These are phyloP conservation scores for Akanthomyces muscarius DNA, from an alignment of 2,329 filamentous ascomycete genomes.

Conservation along the genomic window DNA sequence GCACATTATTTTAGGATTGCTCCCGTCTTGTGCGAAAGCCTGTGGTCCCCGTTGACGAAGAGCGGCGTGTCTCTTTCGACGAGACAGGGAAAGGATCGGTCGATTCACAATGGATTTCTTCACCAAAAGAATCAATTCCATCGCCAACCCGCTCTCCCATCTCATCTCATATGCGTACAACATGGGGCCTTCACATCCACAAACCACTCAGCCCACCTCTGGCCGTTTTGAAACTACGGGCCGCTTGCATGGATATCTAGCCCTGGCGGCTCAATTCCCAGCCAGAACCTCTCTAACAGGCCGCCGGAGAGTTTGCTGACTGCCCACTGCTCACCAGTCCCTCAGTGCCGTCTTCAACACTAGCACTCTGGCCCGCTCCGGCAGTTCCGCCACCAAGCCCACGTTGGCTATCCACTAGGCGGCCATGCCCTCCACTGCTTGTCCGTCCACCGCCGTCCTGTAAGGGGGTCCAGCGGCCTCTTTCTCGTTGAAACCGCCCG, in stretches of 20 bases:
- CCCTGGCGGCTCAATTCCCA: background rate
- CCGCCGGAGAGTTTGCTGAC: background rate
- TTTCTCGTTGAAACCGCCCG: background rate
- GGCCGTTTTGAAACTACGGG: conserved; percentile 11
- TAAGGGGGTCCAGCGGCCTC: background rate
- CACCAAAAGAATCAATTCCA: background rate
- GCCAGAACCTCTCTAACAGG: background rate
- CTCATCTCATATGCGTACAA: background rate
- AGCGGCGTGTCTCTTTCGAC: background rate
- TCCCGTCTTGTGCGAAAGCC: background rate
- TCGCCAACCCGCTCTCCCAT: background rate
- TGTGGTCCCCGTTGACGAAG: background rate
- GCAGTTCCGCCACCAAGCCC: conserved; percentile 9
- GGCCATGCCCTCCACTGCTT: background rate
- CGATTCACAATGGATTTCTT: background rate
- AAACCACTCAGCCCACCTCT: background rate
- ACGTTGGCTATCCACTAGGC: background rate
- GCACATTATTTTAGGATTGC: background rate
- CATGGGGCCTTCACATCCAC: background rate
- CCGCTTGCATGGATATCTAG: background rate
- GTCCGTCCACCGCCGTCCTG: background rate
- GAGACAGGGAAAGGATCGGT: background rate
- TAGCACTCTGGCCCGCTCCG: background rate
- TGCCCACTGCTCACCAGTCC: background rate
- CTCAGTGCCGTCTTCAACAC: background rate